Evolutionary conservation across 345 rosid genomes (phyloP).

Genomic region (Linum tenue): DNA sequence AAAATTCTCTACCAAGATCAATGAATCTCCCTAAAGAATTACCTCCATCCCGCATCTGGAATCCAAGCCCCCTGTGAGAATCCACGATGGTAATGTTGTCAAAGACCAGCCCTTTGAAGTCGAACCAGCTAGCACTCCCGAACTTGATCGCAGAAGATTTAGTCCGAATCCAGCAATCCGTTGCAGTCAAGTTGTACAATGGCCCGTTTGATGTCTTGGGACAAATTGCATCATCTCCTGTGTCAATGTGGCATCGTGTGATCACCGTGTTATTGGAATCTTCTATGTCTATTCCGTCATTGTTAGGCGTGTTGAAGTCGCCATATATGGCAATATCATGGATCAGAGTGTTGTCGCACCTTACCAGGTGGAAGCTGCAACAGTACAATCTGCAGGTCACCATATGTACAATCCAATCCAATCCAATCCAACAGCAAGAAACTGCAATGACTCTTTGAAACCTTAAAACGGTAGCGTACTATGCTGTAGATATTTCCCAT

Average conservation of each 20-base stretch:
- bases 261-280: constrained; percentile 73
- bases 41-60: constrained; percentile 98
- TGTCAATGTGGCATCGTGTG: constrained; percentile 61
- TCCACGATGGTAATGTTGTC: constrained; percentile 75
- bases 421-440: not conserved
- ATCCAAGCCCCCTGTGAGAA: constrained; percentile 79
- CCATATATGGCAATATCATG: constrained; percentile 72
- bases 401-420: not conserved
- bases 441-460: not conserved
- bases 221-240: constrained; percentile 93
- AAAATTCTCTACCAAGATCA: not conserved
- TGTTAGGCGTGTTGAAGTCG: constrained; percentile 79
- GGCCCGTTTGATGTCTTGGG: constrained; percentile 72
- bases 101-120: constrained; percentile 56
- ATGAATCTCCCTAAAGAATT: not conserved
- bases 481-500: not conserved
- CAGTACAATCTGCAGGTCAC: constrained; percentile 8
- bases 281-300: constrained; percentile 86
- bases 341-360: constrained; percentile 50
- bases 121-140: constrained; percentile 85
- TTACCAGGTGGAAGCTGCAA: constrained; percentile 77
- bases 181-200: constrained; percentile 60
- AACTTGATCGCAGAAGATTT: constrained; percentile 90
- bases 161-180: constrained; percentile 80
- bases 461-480: not conserved